phyloP scores from a whole-genome alignment of 495 filamentous ascomycete species.

The Rusavskia elegans region DNA sequence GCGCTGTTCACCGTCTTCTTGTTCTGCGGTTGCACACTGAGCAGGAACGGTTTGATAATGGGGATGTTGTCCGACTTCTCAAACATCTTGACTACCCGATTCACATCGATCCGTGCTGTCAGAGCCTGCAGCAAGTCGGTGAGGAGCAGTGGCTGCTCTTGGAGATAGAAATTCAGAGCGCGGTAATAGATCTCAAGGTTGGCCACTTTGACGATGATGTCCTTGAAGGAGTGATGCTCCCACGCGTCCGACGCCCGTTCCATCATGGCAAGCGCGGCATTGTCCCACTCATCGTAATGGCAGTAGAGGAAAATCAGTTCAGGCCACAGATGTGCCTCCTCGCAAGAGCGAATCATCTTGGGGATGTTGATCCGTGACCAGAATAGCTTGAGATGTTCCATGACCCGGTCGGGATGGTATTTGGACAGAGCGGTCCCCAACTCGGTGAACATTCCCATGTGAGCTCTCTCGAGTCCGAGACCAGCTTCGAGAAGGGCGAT shows the following conservation, averaged over 20 bases:
- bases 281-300: constrained; percentile 99
- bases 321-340: constrained; percentile 93
- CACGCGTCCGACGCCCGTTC: constrained; percentile 95
- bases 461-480: constrained; percentile 78
- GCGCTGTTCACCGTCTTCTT: constrained; percentile 96
- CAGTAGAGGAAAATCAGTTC: constrained; percentile 98
- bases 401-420: constrained; percentile 88
- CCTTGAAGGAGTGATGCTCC: constrained; percentile 99
- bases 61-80: constrained; percentile 96
- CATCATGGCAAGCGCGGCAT: constrained; percentile 97
- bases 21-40: constrained; percentile 94
- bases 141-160: constrained; percentile 87
- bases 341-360: constrained; percentile 89
- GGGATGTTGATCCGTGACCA: constrained; percentile 98
- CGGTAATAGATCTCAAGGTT: constrained; percentile 99
- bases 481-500: constrained; percentile 90
- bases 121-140: constrained; percentile 89
- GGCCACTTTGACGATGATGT: constrained; percentile 93
- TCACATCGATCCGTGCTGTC: constrained; percentile 90
- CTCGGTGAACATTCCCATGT: constrained; percentile 95
- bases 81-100: constrained; percentile 96
- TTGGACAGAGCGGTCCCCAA: constrained; percentile 90
- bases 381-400: constrained; percentile 99
- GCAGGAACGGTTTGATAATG: constrained; percentile 96
- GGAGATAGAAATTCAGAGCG: constrained; percentile 91